Conservation (phyloP, 2,329 filamentous ascomycete genomes). For the Apiospora aurea region DNA sequence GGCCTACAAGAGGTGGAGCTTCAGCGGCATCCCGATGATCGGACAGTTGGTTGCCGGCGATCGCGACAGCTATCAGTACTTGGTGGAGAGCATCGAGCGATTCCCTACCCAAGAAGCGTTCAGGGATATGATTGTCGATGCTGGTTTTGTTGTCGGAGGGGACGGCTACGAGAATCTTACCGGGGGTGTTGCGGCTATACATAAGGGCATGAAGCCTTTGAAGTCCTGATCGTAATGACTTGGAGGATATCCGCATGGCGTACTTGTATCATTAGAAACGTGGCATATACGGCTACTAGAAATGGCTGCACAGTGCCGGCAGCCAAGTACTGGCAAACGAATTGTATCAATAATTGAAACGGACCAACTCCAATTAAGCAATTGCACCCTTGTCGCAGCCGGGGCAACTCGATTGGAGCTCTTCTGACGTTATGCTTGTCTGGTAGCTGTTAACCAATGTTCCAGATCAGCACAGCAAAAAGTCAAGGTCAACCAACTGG, state of each 20-base stretch:
- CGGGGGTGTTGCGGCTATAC: conserved; percentile 91
- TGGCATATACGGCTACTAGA: background rate
- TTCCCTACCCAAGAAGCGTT: conserved; percentile 91
- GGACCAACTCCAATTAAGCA: background rate
- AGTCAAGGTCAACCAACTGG: background rate
- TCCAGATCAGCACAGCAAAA: background rate
- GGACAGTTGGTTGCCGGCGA: conserved; percentile 95
- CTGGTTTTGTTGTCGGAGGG: conserved; percentile 85
- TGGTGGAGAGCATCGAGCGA: conserved; percentile 95
- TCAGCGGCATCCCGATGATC: conserved; percentile 91
- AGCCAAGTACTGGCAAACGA: background rate
- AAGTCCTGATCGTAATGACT: conserved; percentile 26
- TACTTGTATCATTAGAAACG: background rate
- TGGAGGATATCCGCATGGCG: background rate
- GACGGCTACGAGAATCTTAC: conserved; percentile 90
- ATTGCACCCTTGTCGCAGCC: background rate
- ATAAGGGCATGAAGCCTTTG: conserved; percentile 90
- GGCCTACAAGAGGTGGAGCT: conserved; percentile 95
- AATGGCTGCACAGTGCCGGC: background rate
- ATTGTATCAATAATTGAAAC: background rate
- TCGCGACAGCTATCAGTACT: conserved; percentile 95
- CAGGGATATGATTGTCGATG: conserved; percentile 79
- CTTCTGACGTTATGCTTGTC: background rate
- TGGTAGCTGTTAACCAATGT: background rate
- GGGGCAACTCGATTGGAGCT: background rate